Evolutionary conservation across 2,329 filamentous ascomycete genomes (phyloP), one percentile per base, ranked within the genome.

Genomic region (Cladophialophora carrionii): DNA sequence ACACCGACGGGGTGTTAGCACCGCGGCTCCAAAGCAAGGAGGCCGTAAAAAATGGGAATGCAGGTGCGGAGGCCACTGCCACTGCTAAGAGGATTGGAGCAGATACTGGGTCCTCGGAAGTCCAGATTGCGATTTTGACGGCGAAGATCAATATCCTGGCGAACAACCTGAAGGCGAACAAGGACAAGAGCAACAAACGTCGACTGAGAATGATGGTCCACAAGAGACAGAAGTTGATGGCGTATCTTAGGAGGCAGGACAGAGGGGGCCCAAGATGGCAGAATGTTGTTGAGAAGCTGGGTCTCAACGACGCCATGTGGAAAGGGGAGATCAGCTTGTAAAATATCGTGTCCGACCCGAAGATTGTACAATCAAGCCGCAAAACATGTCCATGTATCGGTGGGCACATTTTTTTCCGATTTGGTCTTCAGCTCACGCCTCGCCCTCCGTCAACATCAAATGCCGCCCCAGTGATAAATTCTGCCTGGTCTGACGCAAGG

Each of bases 71-170:
- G 14, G 53, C 62, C 2, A 57, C 53, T 26, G 31, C 53, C n/a
- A n/a, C 85, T 56, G 64, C 69, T 6, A 66, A 65, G 26, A 89
- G 96, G 34, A 87, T 88, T n/a, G 95, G 95, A 0, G 90, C 90
- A 4, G 95, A 99, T 76, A 99, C 94, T 0, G 95, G 95, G 41
- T 96, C 91, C 72, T 91, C 91, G 6, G 95, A 99, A 79, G 96
- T 99, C n/a, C 95, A 99, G 82, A 92, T 96, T 71, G 93, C 92
- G 53, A 96, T 99, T 72, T 78, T 99, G 76, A 99, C 95, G 2
- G 86, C 92, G 63, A 98, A 97, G 84, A 99, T 99, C 75, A 84
- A 91, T 68, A 88, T 89, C 26, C 77, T 99, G 57, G 88, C 90
- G 17, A 84, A 90, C 71, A 88, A 89, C 70, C 78, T 96, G 58